These are phyloP conservation scores for Beverwykella pulmonaria DNA, from an alignment of 495 filamentous ascomycete species.

Conservation along the genomic window DNA sequence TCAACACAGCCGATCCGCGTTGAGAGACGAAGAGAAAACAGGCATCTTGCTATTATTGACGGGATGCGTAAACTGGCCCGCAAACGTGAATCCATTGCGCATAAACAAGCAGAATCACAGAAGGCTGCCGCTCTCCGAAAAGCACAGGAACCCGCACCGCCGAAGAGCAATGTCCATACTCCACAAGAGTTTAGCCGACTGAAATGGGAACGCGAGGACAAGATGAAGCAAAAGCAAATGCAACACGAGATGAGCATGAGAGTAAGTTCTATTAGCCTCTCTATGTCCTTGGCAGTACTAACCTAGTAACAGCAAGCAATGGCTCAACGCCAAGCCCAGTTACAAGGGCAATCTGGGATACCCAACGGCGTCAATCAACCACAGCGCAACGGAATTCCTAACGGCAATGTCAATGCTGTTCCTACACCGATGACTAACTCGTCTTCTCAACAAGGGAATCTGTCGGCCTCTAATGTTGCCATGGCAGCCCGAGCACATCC, in stretches of 20 bases:
- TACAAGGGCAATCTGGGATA: constrained; percentile 27
- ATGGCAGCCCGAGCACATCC: constrained; percentile 23
- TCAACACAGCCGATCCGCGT: constrained; percentile 76
- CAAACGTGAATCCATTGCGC: constrained; percentile 79
- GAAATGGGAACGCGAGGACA: constrained; percentile 81
- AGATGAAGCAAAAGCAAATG: constrained; percentile 68
- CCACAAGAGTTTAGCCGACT: constrained; percentile 87
- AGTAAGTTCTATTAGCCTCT: constrained; percentile 49
- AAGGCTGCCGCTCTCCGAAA: constrained; percentile 50
- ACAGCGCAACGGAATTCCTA: constrained; percentile 33
- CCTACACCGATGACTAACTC: constrained; percentile 20
- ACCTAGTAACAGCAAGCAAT: constrained; percentile 10
- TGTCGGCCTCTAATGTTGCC: constrained; percentile 8
- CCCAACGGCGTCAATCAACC: constrained; percentile 33
- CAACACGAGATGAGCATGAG: constrained; percentile 63
- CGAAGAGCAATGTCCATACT: constrained; percentile 57
- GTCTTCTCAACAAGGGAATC: constrained; percentile 22
- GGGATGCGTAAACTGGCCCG: constrained; percentile 94
- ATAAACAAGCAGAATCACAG: constrained; percentile 78
- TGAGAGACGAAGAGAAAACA: constrained; percentile 80
- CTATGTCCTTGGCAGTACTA: background rate
- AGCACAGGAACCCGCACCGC: constrained; percentile 41
- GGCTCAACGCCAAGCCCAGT: constrained; percentile 33
- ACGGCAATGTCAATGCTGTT: constrained; percentile 17
- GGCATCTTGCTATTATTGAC: constrained; percentile 85